Evolutionary conservation across 225 moss, liverwort and hornwort species (phyloP), one percentile per base, ranked within the genome.

Genomic region (Lunularia cruciata): DNA sequence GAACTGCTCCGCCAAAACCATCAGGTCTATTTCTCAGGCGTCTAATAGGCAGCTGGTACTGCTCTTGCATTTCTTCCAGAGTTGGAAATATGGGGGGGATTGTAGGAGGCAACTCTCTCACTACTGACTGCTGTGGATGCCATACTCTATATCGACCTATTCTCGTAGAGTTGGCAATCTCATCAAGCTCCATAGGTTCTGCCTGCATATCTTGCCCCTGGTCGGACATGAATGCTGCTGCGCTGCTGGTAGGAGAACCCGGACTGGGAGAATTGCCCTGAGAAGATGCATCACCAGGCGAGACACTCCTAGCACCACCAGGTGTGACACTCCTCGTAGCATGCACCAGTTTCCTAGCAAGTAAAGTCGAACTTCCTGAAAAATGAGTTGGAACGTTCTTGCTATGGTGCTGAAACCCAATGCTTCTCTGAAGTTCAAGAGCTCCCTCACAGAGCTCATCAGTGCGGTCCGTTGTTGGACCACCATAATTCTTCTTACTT

Each of bases 101-200:
- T 66, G 0, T 43, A 0, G 0, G 8, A 18, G 53, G 70, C 12
- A 66, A 31, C 55, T 77, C 52, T 49, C 75, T 82, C 5, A 87
- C 75, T 38, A 88, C 37, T 11, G 88, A 92, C 56, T 85, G 72
- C n/a, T 88, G 18, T 0, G 88, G 90, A 56, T 83, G 88, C 95
- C 92, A 95, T 53, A 70, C 85, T 57, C 53, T 9, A 56, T 92
- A 92, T 0, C 85, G 79, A 59, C 92, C 88, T 47, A 90, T 78
- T n/a, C 3, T 70, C 0, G 89, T 87, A 0, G 56, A 43, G 2
- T 18, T 39, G 15, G 65, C 46, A 47, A 33, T 30, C 32, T 47
- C 47, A 26, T 76, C 73, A 28, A 73, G 63, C 32, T 81, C 77
- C 81, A 74, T 57, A 20, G 26, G 56, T 8, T 73, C 65, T 3